Percentiles rank a stretch among this genome's conserved stretches.
These are phyloP conservation scores for Jaapia argillacea DNA, from an alignment of 768 basidiomycete species.

Conservation along the genomic window DNA sequence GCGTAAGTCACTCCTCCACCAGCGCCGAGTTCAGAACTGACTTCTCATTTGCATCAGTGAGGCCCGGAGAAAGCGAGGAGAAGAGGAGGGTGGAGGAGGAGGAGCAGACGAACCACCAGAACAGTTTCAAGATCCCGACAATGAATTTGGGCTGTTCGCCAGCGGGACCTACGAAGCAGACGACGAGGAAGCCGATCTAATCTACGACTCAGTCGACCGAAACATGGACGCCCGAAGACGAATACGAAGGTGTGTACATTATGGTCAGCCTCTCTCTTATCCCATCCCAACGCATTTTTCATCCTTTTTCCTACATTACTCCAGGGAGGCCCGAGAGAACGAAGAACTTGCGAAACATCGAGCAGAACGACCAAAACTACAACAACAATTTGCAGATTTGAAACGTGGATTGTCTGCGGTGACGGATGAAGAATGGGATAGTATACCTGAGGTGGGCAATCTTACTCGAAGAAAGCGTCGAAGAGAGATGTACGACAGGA, in stretches of 20 bases:
- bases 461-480: conserved; percentile 85
- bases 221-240: conserved; percentile 84
- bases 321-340: conserved; percentile 69
- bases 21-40: conserved; percentile 1
- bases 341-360: conserved; percentile 68
- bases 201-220: conserved; percentile 87
- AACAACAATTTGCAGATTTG: conserved; percentile 91
- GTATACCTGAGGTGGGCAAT: conserved; percentile 92
- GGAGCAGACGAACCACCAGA: conserved; percentile 89
- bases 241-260: conserved; percentile 58
- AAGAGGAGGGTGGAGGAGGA: too few relatives aligned
- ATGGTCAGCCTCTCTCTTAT: conserved; percentile 9
- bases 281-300: conserved; percentile 17
- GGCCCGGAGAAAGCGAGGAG: conserved; percentile 77
- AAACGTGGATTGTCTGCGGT: conserved; percentile 84
- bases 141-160: conserved; percentile 92
- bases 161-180: conserved; percentile 95
- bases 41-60: conserved; percentile 42
- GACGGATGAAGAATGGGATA: conserved; percentile 91
- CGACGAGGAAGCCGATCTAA: conserved; percentile 94
- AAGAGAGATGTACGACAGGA: conserved; percentile 56
- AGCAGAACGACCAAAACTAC: conserved; percentile 87
- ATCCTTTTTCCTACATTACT: conserved; percentile 14
- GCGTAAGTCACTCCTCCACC: conserved; percentile 42
- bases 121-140: conserved; percentile 94